Evolutionary conservation across 306 rosid genomes (phyloP), one percentile per base, ranked within the genome.

Genomic region (Arachis stenosperma): DNA sequence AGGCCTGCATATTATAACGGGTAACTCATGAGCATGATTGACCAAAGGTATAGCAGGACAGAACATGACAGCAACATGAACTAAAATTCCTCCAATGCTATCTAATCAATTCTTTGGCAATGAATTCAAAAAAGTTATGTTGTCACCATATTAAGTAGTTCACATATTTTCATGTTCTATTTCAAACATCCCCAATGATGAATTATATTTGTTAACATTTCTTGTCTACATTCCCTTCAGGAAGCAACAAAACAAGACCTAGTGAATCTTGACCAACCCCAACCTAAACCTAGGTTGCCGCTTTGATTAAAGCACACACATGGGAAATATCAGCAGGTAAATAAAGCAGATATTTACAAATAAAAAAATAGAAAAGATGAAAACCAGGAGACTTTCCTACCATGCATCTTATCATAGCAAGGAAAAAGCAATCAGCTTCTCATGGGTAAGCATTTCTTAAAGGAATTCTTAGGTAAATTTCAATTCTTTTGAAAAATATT

Each of bases 1-100:
- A 86, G 78, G 86, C 89, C 99, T 95, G 86, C 81, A 85, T 62
- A 82, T 84, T 77, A 73, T 71, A 71, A 78, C 67, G 69, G 50
- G 67, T 68, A 60, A 70, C 70, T 66, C 65, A 69, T 82, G 58
- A 82, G 82, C 70, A 87, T 66, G 52, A 77, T 22, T 15, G 61
- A 64, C 50, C 47, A 71, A 61, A 13, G 70, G 52, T 29, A 58
- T 8, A 29, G 33, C 22, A 27, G 66, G 65, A 40, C 14, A 29
- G 67, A 65, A 64, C 40, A 79, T 22, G 22, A 67, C 29, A 12
- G 17, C 15, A 71, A 58, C 30, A 40, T 61, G 65, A 52, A 61
- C 6, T 68, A 40, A 67, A 17, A 71, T 41, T 30, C 50, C 55
- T 53, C 61, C 48, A 70, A 27, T 46, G 62, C 29, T 13, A 75